Evolutionary conservation across 257 asterid genomes (phyloP), one percentile per base, ranked within the genome.

Genomic region (Salvia miltiorrhiza): DNA sequence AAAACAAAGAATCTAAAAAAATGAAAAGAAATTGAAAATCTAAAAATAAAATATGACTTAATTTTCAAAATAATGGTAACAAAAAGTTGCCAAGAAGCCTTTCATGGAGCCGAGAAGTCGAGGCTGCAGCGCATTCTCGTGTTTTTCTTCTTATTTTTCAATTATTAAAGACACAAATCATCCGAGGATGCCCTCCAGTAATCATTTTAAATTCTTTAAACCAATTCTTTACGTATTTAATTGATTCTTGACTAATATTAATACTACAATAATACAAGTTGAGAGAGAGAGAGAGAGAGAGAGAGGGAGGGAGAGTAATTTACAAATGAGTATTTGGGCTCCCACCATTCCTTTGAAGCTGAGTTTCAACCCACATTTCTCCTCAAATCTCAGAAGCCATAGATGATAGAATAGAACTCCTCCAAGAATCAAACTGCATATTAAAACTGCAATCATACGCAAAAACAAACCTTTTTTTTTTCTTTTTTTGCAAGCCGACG

Each of bases 361-460:
- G 50, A 39, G 45, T 28, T 26, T 44, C 28, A 44, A 58, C 52
- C 26, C 50, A 54, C 37, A 26, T n/a, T 60, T 28, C 52, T 8
- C 21, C 7, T 30, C 43, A n/a, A 35, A 64, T 70, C 35, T 35
- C 16, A 4, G 6, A 57, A 23, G 45, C 57, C 48, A 44, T 9
- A 44, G 12, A 7, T 37, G 43, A 9, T 37, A 37, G n/a, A n/a
- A n/a, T n/a, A n/a, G 0, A 9, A 3, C 3, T 21, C 41, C 55
- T 69, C 47, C 76, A 43, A 69, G 43, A 13, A 20, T 47, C 73
- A 58, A 58, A 41, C 47, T 43, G 32, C 47, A 40, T 35, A 50
- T 1, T n/a, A 63, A 17, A 35, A 17, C 43, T 43, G 9, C 32
- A 17, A 16, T 69, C 47, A 37, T 21, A 17, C 21, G 21, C 17